Conservation (phyloP, 495 filamentous ascomycete genomes). For the Podospora pseudocomata region DNA sequence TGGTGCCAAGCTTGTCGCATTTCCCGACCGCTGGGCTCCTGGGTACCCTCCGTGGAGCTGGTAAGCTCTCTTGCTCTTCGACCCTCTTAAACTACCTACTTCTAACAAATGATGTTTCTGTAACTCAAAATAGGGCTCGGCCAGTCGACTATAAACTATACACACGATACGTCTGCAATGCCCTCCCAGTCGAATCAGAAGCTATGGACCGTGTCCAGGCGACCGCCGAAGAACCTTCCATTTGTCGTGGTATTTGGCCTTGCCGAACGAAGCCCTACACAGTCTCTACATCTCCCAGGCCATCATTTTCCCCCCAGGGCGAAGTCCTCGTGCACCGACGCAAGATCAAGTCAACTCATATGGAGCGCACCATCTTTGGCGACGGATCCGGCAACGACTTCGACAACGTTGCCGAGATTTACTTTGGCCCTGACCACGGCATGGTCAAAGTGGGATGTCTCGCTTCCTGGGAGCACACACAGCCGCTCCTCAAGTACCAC, state of each 20-base stretch:
- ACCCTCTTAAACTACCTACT: not conserved
- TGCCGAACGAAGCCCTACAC: not conserved
- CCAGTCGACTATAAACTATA: not conserved
- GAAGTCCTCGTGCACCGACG: not conserved
- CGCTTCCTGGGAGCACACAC: not conserved
- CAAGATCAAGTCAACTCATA: not conserved
- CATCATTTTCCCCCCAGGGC: not conserved
- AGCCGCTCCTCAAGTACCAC: not conserved
- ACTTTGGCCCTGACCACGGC: not conserved
- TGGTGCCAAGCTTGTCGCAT: not conserved
- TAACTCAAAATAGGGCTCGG: not conserved
- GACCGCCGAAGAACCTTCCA: not conserved
- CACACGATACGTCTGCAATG: not conserved
- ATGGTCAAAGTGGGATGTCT: not conserved
- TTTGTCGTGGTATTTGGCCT: not conserved
- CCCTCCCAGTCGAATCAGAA: not conserved
- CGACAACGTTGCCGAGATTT: not conserved
- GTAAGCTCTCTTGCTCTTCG: not conserved
- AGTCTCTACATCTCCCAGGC: not conserved
- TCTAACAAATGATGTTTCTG: not conserved
- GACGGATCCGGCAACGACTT: not conserved
- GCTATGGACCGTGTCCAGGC: not conserved
- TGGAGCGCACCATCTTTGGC: not conserved
- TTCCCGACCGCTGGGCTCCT: not conserved
- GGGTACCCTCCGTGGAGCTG: not conserved